Base-by-base conservation (phyloP, 176 grass and related monocot species). In the Tuctoria greenei region DNA sequence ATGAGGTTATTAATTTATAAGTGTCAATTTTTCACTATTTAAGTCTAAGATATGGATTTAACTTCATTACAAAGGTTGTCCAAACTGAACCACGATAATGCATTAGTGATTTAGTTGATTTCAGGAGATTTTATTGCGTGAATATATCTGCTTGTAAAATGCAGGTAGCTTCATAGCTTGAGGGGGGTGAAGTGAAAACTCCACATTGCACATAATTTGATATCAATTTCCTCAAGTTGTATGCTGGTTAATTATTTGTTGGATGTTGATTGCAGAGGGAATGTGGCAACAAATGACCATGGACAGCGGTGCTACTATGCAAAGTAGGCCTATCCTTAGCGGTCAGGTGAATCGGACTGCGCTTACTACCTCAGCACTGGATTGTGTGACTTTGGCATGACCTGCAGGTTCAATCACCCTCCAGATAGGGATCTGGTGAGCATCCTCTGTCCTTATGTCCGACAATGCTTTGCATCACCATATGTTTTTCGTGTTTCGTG, bases 351-450 rank as follows among this genome's bases (percentile, higher is more conserved):
- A 77, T 87, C 92, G 0, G 92, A 95, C 78, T 99, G 96, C 85
- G 80, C 96, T 58, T 99, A 99, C 89, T 99, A 95, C 65, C 87
- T 99, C 77, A 90, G 96, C 73, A 99, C 96, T 89, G 96, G 96
- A 72, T 85, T 99, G 69, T 99, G 96, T 78, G 85, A 92, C 67
- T 99, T 92, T 25, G 92, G 89, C 45, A 82, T 86, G 77, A 95
- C 80, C 87, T 99, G 96, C 85, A 88, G 87, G 86, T 99, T 93
- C 80, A 95, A 99, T 82, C 96, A 99, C 67, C 96, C 96, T 75
- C 85, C 85, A 11, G 89, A 99, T 64, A 90, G 96, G 79, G 83
- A 92, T 82, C 68, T 92, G 92, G 96, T 99, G 85, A 77, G 62
- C 20, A 74, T 39, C 54, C 60, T 41, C 44, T 44, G 34, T 51